Percentiles rank a stretch among this genome's conserved stretches.
Conservation (phyloP, 176 grass and related monocot species). For the Oryza nivara region DNA sequence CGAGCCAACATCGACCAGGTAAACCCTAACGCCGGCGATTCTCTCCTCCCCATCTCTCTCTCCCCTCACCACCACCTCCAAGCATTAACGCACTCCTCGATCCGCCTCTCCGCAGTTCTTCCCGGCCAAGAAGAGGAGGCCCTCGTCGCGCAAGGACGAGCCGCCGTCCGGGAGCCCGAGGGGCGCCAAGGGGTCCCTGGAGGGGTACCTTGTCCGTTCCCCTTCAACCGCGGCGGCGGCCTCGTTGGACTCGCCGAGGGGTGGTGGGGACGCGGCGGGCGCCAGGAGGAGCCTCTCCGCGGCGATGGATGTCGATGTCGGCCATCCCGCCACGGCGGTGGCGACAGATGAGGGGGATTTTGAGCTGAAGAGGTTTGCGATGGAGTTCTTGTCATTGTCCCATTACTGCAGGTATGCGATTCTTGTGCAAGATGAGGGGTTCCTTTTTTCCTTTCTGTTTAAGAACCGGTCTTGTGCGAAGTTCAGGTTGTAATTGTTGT, state of each 20-base stretch:
- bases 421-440: neutral
- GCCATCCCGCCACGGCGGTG: neutral
- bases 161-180: conserved; percentile 48
- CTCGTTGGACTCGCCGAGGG: conserved; percentile 26
- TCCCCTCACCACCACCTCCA: neutral
- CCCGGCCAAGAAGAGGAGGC: conserved; percentile 75
- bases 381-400: conserved; percentile 75
- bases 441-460: neutral
- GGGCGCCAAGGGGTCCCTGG: conserved; percentile 58
- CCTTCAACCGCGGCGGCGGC: conserved; percentile 4
- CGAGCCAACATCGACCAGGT: conserved; percentile 86
- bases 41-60: neutral
- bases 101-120: conserved; percentile 63
- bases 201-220: conserved; percentile 49
- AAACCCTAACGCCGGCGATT: conserved; percentile 22
- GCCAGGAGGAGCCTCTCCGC: conserved; percentile 45
- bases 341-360: conserved; percentile 24
- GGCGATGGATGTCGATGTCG: conserved; percentile 39
- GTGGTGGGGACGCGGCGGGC: neutral
- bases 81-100: conserved; percentile 14
- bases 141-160: conserved; percentile 49
- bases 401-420: conserved; percentile 68
- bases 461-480: conserved; percentile 23
- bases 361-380: conserved; percentile 68
- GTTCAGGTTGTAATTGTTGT: conserved; percentile 33